phyloP scores from a whole-genome alignment of 306 rosid species.

The Astragalus membranaceus region DNA sequence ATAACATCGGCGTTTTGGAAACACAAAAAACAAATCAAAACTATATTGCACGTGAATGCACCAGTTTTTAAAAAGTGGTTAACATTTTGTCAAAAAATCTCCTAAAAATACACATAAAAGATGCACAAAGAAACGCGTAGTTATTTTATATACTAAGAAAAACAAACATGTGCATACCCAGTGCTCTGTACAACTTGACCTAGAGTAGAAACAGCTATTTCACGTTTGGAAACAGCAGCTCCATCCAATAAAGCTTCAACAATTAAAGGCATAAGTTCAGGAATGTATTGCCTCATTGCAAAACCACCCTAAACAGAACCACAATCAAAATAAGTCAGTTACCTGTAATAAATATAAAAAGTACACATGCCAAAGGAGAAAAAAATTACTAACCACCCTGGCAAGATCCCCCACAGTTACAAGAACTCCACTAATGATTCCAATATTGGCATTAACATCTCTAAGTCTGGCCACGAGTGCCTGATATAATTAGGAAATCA shows the following conservation, averaged over 20 bases:
- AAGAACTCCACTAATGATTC: slow-evolving; percentile 92
- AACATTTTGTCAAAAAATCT: neutral
- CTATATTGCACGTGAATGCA: neutral
- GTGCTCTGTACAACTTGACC: slow-evolving; percentile 99
- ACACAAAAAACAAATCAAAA: neutral
- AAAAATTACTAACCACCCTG: slow-evolving; percentile 79
- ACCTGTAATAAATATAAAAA: neutral
- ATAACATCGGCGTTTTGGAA: neutral
- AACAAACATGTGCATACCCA: slow-evolving; percentile 51
- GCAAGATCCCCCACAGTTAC: slow-evolving; percentile 99
- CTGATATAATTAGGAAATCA: slow-evolving; percentile 41
- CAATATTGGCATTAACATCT: slow-evolving; percentile 75
- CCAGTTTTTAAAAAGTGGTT: neutral
- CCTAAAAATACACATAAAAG: neutral
- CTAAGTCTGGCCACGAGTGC: slow-evolving; percentile 86
- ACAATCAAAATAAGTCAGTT: slow-evolving; percentile 10
- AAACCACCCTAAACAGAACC: slow-evolving; percentile 74
- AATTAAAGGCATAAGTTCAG: slow-evolving; percentile 97
- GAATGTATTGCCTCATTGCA: slow-evolving; percentile 94
- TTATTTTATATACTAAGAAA: slow-evolving; percentile 8
- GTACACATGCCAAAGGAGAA: slow-evolving; percentile 7
- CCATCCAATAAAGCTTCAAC: slow-evolving; percentile 97
- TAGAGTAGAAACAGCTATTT: slow-evolving; percentile 91
- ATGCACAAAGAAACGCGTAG: slow-evolving; percentile 3
- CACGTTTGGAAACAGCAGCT: slow-evolving; percentile 87